A percentile compares a stretch with the other conserved stretches of the same genome.
phyloP scores from a whole-genome alignment of 2,329 filamentous ascomycete species.

The Alternaria arbusti region DNA sequence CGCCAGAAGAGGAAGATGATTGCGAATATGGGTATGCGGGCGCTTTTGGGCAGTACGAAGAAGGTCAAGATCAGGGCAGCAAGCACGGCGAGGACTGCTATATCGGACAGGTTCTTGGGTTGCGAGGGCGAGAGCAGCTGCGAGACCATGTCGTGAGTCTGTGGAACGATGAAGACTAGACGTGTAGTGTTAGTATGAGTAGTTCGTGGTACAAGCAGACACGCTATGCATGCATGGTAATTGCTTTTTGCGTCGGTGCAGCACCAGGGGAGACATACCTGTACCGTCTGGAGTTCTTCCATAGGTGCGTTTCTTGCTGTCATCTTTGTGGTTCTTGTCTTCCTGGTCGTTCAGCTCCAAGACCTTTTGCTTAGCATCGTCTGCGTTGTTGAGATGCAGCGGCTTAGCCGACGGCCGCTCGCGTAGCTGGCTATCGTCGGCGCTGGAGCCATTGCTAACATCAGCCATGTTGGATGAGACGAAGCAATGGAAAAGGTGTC shows the following conservation, averaged over 20 bases:
- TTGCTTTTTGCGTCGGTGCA: not conserved
- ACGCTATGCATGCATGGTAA: not conserved
- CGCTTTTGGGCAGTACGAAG: slow-evolving; percentile 71
- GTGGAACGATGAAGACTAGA: slow-evolving; percentile 90
- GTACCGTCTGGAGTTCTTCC: slow-evolving; percentile 89
- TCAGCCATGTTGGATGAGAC: slow-evolving; percentile 36
- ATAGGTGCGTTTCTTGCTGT: slow-evolving; percentile 77
- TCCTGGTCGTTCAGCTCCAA: slow-evolving; percentile 59
- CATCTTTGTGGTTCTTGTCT: slow-evolving; percentile 54
- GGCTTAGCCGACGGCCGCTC: slow-evolving; percentile 40
- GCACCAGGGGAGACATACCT: slow-evolving; percentile 63
- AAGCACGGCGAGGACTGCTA: slow-evolving; percentile 78
- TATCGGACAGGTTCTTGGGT: slow-evolving; percentile 92
- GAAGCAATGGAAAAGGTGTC: slow-evolving; percentile 20
- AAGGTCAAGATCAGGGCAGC: slow-evolving; percentile 75
- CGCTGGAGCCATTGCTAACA: slow-evolving; percentile 16
- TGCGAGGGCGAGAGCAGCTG: slow-evolving; percentile 93
- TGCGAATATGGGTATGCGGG: slow-evolving; percentile 80
- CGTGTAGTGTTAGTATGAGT: slow-evolving; percentile 22
- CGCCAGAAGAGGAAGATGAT: slow-evolving; percentile 90
- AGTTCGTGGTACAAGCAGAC: not conserved
- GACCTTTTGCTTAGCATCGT: slow-evolving; percentile 55
- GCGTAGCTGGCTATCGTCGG: slow-evolving; percentile 40
- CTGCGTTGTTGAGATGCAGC: slow-evolving; percentile 35
- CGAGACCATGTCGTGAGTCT: slow-evolving; percentile 98